Evolutionary conservation across 2,329 filamentous ascomycete genomes (phyloP).

Genomic region (Clonostachys chloroleuca): DNA sequence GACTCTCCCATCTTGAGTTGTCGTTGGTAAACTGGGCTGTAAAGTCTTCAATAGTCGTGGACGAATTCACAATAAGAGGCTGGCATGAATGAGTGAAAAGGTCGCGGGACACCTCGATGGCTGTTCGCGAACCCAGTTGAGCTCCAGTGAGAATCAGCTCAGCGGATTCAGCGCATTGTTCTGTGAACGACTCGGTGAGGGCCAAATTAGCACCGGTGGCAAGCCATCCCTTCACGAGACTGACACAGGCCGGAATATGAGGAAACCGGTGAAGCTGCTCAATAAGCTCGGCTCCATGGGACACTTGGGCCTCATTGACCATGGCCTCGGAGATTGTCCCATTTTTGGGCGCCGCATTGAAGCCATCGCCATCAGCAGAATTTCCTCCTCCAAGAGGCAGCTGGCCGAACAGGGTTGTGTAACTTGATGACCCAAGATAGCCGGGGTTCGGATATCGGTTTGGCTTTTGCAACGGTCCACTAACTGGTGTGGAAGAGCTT

Average conservation of each 20-base stretch:
- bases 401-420: neutral
- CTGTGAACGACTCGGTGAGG: conserved; percentile 2
- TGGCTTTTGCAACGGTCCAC: conserved; percentile 1
- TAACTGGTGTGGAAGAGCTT: conserved; percentile 3
- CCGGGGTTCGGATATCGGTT: conserved; percentile 12
- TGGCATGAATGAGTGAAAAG: conserved; percentile 5
- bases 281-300: conserved; percentile 4
- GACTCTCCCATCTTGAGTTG: conserved; percentile 12
- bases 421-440: conserved; percentile 12
- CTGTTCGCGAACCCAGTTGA: too few species aligned
- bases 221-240: conserved; percentile 3
- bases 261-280: conserved; percentile 1
- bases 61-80: conserved; percentile 2
- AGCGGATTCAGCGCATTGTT: neutral
- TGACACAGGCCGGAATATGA: conserved; percentile 1
- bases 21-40: too few species aligned
- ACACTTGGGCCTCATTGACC: conserved; percentile 2
- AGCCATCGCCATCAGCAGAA: neutral
- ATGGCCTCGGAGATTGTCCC: conserved; percentile 4
- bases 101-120: conserved; percentile 1
- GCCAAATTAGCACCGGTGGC: conserved; percentile 4
- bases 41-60: conserved; percentile 3
- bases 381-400: too few species aligned
- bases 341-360: conserved; percentile 4
- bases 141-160: too few species aligned